These are phyloP conservation scores for Neopestalotiopsis sp. DNA, from an alignment of 2,329 filamentous ascomycete genomes.

Conservation along the genomic window DNA sequence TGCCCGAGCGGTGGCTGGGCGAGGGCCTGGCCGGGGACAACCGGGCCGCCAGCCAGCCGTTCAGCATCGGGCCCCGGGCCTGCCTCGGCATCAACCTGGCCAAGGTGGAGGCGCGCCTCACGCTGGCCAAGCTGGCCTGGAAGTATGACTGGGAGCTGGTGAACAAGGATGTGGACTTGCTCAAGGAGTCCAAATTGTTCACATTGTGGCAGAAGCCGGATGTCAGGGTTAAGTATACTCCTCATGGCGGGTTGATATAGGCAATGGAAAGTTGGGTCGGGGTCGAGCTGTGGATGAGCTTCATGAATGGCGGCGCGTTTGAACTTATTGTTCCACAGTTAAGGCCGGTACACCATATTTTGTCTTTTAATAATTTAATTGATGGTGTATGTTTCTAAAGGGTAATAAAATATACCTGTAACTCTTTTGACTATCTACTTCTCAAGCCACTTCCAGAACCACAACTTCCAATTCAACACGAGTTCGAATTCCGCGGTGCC, in stretches of 20 bases:
- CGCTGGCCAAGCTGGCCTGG: constrained; percentile 43
- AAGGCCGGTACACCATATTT: no score
- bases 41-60: constrained; percentile 23
- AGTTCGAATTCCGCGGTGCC: no score
- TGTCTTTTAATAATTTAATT: no score
- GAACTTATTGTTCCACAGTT: no score
- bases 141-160: constrained; percentile 42
- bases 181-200: constrained; percentile 27
- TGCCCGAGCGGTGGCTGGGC: constrained; percentile 23
- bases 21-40: constrained; percentile 12
- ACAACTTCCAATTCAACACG: no score
- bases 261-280: background rate
- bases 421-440: no score
- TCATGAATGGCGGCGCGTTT: no score
- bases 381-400: no score
- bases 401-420: no score
- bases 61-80: constrained; percentile 27
- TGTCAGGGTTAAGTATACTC: constrained; percentile 10
- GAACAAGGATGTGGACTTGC: constrained; percentile 30
- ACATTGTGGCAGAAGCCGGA: constrained; percentile 33
- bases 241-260: background rate
- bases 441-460: no score
- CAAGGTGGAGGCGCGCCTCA: constrained; percentile 42
- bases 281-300: background rate
- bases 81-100: constrained; percentile 34